Conservation (phyloP, 1,284 basidiomycete species). For the Apiotrichum domesticum region DNA sequence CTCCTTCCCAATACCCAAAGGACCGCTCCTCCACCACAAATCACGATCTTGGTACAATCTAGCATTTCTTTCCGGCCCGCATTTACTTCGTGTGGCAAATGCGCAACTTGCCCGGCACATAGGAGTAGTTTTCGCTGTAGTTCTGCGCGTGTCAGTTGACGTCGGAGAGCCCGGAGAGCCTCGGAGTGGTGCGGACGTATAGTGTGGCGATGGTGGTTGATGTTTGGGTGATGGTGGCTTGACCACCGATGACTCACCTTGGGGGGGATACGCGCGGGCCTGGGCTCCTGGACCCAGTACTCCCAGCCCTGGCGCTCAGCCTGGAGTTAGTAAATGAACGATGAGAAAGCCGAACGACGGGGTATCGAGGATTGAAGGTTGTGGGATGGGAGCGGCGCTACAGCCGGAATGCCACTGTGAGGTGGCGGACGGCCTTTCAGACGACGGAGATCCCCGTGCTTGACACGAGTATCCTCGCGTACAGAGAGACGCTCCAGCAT, state of each 20-base stretch:
- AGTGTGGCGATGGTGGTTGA: neutral
- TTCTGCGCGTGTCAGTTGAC: constrained; percentile 1
- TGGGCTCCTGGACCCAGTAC: constrained; percentile 59
- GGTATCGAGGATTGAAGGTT: too few relatives aligned
- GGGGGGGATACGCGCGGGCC: constrained; percentile 68
- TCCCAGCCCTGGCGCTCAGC: constrained; percentile 50
- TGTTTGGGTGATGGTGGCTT: constrained; percentile 20
- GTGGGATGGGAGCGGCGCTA: too few relatives aligned
- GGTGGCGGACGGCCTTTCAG: too few relatives aligned
- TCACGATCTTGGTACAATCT: neutral
- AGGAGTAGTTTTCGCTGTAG: constrained; percentile 72
- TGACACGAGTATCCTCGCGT: too few relatives aligned
- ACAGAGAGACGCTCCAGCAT: too few relatives aligned
- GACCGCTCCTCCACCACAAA: too few relatives aligned
- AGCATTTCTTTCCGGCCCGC: neutral
- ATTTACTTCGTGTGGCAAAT: constrained; percentile 88
- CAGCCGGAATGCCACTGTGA: too few relatives aligned
- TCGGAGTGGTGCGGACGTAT: neutral
- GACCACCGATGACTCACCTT: constrained; percentile 52
- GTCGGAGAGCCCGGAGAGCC: neutral
- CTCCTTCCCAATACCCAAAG: too few relatives aligned
- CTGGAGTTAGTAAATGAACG: constrained; percentile 13
- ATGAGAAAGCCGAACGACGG: too few relatives aligned
- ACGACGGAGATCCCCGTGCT: too few relatives aligned
- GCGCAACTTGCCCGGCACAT: constrained; percentile 73